These are phyloP conservation scores for Viola odorata DNA, from an alignment of 345 rosid genomes.

Conservation along the genomic window DNA sequence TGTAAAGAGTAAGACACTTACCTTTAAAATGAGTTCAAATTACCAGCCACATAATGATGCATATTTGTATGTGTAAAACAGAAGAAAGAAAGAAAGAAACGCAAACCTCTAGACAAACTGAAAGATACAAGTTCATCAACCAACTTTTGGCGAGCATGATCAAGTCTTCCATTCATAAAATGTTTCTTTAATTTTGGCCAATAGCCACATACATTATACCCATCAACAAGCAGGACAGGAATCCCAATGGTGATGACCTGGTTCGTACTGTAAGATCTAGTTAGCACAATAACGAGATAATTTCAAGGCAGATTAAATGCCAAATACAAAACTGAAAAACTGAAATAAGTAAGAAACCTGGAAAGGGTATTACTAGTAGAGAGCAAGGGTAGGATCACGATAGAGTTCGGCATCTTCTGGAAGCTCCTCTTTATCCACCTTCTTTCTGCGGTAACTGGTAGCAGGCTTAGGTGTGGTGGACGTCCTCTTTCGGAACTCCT, in stretches of 20 bases:
- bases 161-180: constrained; percentile 77
- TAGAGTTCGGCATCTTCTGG: constrained; percentile 57
- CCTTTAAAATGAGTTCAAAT: neutral
- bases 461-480: constrained; percentile 65
- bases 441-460: constrained; percentile 84
- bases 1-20: neutral
- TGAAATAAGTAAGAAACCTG: constrained; percentile 14
- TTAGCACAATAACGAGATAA: constrained; percentile 20
- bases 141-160: constrained; percentile 76
- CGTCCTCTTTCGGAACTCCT: constrained; percentile 64
- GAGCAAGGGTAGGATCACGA: constrained; percentile 63
- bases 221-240: constrained; percentile 94
- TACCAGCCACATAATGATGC: neutral
- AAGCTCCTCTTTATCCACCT: constrained; percentile 60
- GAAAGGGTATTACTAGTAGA: constrained; percentile 62
- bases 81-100: neutral
- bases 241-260: constrained; percentile 58
- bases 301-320: constrained; percentile 14
- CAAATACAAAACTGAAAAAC: constrained; percentile 1
- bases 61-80: neutral
- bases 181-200: constrained; percentile 90
- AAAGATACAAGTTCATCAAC: constrained; percentile 72
- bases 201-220: constrained; percentile 93
- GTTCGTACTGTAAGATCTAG: constrained; percentile 59
- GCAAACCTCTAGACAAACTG: constrained; percentile 66